Conservation (phyloP, 2,329 filamentous ascomycete species). For the Fusarium lateritium region DNA sequence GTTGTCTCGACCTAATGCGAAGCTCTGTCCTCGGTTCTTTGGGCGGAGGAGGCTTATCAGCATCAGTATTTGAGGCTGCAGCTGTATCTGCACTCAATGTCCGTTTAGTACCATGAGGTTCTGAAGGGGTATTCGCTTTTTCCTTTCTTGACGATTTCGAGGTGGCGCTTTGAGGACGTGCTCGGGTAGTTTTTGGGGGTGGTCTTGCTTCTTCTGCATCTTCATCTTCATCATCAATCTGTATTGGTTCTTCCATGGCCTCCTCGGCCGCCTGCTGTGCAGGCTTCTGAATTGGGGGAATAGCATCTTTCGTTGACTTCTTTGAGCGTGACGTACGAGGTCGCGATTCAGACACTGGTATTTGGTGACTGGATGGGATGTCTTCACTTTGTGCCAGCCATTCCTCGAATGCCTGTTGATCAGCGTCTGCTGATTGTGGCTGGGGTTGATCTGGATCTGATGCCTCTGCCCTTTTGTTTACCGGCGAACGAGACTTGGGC, state of each 20-base stretch:
- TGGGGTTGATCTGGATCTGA: background rate
- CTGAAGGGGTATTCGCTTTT: background rate
- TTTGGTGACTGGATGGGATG: background rate
- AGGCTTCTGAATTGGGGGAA: background rate
- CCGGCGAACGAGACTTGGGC: background rate
- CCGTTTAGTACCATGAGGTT: slow-evolving; percentile 19
- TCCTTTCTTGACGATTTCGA: background rate
- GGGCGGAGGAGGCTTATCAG: background rate
- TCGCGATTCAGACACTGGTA: background rate
- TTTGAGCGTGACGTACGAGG: background rate
- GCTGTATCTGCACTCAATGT: slow-evolving; percentile 8
- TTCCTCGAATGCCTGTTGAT: slow-evolving; percentile 31
- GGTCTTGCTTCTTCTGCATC: background rate
- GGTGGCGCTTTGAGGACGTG: background rate
- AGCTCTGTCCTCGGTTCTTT: slow-evolving; percentile 60
- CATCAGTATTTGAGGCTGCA: background rate
- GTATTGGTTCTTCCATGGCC: background rate
- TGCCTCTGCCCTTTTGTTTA: background rate
- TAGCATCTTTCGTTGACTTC: background rate
- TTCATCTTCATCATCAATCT: background rate
- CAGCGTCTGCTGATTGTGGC: background rate
- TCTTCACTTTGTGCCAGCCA: slow-evolving; percentile 31
- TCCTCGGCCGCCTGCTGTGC: background rate
- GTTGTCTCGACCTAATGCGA: slow-evolving; percentile 62
- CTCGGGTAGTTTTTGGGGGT: background rate